Conservation (phyloP, 768 basidiomycete species). For the Lactifluus rugatus region DNA sequence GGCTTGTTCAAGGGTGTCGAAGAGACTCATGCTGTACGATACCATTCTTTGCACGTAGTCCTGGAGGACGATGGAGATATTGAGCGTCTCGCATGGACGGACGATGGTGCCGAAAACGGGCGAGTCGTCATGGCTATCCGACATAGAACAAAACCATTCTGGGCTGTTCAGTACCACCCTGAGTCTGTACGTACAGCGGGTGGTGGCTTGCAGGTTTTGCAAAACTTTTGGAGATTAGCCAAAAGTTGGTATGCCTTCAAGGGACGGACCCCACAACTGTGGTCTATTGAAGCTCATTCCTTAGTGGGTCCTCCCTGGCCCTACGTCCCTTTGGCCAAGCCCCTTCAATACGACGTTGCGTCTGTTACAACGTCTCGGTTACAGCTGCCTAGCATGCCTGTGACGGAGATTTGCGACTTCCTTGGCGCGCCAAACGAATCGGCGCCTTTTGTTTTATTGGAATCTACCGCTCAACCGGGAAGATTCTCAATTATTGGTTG, state of each 20-base stretch:
- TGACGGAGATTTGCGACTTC: constrained; percentile 47
- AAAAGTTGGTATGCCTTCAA: constrained; percentile 40
- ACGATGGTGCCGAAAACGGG: constrained; percentile 59
- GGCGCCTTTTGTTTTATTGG: constrained; percentile 59
- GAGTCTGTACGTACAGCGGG: constrained; percentile 68
- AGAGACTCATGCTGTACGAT: constrained; percentile 54
- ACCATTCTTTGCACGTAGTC: constrained; percentile 69
- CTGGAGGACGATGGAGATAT: constrained; percentile 38
- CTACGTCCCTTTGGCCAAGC: constrained; percentile 26
- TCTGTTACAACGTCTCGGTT: constrained; percentile 25
- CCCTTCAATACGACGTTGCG: constrained; percentile 10
- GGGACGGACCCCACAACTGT: constrained; percentile 32
- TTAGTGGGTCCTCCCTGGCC: constrained; percentile 54
- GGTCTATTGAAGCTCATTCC: constrained; percentile 31
- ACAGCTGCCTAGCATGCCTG: constrained; percentile 33
- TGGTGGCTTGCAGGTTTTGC: constrained; percentile 57
- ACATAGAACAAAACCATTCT: constrained; percentile 60
- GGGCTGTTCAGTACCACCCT: constrained; percentile 87
- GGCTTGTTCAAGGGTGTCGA: constrained; percentile 55
- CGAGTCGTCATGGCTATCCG: constrained; percentile 64
- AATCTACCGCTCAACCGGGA: constrained; percentile 70
- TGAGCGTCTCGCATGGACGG: constrained; percentile 62
- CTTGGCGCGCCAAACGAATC: constrained; percentile 50
- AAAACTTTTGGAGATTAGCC: constrained; percentile 68
- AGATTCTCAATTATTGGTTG: constrained; percentile 64